Evolutionary conservation across 1,284 basidiomycete genomes (phyloP), one percentile per base, ranked within the genome.

Genomic region (Schizophyllum commune): DNA sequence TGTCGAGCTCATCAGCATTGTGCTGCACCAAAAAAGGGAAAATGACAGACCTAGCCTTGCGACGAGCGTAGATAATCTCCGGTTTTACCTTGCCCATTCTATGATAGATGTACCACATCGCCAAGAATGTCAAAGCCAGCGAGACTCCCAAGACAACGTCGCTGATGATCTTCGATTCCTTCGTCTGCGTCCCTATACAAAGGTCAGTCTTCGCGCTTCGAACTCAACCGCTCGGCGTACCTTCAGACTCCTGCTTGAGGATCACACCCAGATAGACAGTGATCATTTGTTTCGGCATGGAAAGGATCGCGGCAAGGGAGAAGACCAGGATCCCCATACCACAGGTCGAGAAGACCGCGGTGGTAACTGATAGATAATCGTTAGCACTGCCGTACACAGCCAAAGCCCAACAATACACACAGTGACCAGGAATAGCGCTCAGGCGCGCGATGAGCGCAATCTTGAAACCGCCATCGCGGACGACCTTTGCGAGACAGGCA

Each of bases 101-200:
- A 59, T 73, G 76, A 67, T 84, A 85, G 67, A 96, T 90, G 71
- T 90, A 96, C 86, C 91, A 94, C 74, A 91, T 88, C 0, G 93
- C 90, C 52, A 77, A 72, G 56, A 92, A 65, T 0, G 94, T 96
- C 64, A 96, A 82, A 22, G 92, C 52, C 57, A 84, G 71, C 0
- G 89, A 91, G 39, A 87, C 60, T 3, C 68, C 83, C 33, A 91
- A 74, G 2, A 92, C 87, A 19, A 77, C 70, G 62, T 86, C 81
- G 62, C 84, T 86, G 65, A 91, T 83, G 63, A 88, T 81, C 62
- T 75, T 83, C 66, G 82, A 82, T 62, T 77, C 77, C 4, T 66
- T 76, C 62, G 76, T 73, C 59, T 74, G 66, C 1, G 76, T 66
- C 27, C 84, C 84, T 78, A 59, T 27, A 20, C 34, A 13, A 39